Evolutionary conservation across 1,284 basidiomycete species (phyloP).

Genomic region (Porogramme epimiltina): DNA sequence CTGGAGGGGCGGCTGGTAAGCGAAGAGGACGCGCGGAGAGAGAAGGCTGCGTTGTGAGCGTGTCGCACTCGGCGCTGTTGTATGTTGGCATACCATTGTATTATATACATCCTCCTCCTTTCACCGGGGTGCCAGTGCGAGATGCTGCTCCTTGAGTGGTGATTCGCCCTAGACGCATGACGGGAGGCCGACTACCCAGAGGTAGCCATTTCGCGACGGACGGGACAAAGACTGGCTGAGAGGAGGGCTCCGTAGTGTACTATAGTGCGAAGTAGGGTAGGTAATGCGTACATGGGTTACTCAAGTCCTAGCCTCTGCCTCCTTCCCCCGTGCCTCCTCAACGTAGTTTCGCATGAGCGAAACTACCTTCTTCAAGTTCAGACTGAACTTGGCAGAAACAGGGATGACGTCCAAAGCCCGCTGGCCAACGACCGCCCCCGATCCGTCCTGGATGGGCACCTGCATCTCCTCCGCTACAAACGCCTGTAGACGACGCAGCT

Average conservation of each 20-base stretch:
- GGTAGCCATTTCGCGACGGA: no score
- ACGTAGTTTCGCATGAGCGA: conserved; percentile 67
- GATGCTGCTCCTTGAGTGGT: no score
- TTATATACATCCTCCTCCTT: no score
- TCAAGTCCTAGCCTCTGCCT: neutral
- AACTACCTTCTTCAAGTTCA: conserved; percentile 74
- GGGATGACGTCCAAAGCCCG: conserved; percentile 67
- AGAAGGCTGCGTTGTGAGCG: conserved; percentile 29
- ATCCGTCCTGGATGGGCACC: conserved; percentile 23
- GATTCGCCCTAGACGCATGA: no score
- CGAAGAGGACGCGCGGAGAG: conserved; percentile 55
- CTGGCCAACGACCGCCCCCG: conserved; percentile 35
- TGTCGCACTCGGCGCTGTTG: no score
- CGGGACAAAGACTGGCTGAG: no score
- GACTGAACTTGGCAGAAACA: conserved; percentile 78
- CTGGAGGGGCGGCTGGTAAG: conserved; percentile 59
- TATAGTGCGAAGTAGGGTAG: no score
- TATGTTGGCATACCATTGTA: no score
- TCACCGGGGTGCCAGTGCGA: no score
- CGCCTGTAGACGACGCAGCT: conserved; percentile 55
- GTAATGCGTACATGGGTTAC: neutral
- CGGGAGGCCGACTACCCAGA: no score
- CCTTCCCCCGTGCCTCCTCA: conserved; percentile 45
- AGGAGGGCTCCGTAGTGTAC: no score
- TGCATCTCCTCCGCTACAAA: conserved; percentile 55